Conservation (phyloP, 371 early-diverging fungal species). For the Haplosporangium sp. region DNA sequence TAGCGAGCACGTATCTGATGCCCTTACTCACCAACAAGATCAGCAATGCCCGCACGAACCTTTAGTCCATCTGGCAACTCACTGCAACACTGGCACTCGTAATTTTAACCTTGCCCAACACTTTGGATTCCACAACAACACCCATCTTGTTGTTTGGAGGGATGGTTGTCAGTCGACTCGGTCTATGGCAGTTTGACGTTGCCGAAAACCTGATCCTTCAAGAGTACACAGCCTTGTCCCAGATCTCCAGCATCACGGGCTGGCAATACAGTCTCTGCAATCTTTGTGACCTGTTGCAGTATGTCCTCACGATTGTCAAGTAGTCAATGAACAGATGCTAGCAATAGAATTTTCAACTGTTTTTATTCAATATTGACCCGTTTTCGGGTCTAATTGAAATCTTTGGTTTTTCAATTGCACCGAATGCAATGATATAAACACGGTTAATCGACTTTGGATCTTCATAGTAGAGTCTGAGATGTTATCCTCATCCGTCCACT, state of each 20-base stretch:
- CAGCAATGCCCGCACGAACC: slow-evolving; percentile 28
- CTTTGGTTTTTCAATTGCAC: too few species aligned
- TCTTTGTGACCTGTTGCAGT: slow-evolving; percentile 28
- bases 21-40: slow-evolving; percentile 20
- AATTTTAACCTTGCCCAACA: slow-evolving; percentile 8
- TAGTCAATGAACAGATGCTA: too few species aligned
- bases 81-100: slow-evolving; percentile 14
- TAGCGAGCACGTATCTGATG: slow-evolving; percentile 21
- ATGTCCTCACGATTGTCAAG: slow-evolving; percentile 34
- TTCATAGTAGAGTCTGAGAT: too few species aligned
- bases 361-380: too few species aligned
- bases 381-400: too few species aligned
- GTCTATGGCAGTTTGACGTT: slow-evolving; percentile 40
- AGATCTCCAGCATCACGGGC: slow-evolving; percentile 32
- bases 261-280: slow-evolving; percentile 42
- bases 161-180: slow-evolving; percentile 35
- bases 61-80: slow-evolving; percentile 43
- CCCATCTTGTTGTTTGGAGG: slow-evolving; percentile 34
- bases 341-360: too few species aligned
- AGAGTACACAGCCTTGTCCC: slow-evolving; percentile 20
- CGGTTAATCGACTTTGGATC: too few species aligned
- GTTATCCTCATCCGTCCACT: too few species aligned
- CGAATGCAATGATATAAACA: too few species aligned
- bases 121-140: not conserved
- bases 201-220: slow-evolving; percentile 26